Evolutionary conservation across 2,329 filamentous ascomycete genomes (phyloP).

Genomic region (Arthrocladium fulminans): DNA sequence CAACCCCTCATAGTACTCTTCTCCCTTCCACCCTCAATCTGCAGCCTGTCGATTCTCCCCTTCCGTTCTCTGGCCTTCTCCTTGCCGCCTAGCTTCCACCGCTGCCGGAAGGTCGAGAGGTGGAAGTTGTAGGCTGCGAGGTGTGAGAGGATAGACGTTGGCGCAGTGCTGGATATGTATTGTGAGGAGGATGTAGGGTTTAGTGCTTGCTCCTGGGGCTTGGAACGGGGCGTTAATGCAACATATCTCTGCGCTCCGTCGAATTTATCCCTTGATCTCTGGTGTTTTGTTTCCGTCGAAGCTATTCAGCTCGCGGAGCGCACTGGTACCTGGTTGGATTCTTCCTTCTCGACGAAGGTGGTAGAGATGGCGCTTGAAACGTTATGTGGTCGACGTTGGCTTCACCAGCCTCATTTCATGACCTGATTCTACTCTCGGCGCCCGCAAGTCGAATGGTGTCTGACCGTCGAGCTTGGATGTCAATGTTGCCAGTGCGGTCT

Average conservation of each 20-base stretch:
- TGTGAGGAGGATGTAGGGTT: background rate
- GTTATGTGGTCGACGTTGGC: conserved; percentile 4
- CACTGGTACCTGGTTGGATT: no score
- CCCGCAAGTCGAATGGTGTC: conserved; percentile 9
- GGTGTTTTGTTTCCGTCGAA: background rate
- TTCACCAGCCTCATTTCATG: background rate
- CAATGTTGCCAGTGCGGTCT: conserved; percentile 20
- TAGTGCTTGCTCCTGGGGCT: background rate
- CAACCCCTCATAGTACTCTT: conserved; percentile 18
- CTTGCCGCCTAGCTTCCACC: background rate
- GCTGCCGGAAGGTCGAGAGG: conserved; percentile 10
- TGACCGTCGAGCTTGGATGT: conserved; percentile 18
- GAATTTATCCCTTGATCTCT: background rate
- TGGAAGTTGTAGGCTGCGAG: background rate
- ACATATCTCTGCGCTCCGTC: background rate
- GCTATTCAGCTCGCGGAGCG: background rate
- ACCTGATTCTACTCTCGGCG: background rate
- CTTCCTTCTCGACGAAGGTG: background rate
- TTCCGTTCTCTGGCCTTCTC: background rate
- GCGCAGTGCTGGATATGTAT: background rate
- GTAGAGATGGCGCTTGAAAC: conserved; percentile 7
- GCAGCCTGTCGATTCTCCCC: background rate
- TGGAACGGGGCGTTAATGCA: background rate
- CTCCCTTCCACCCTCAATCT: conserved; percentile 17
- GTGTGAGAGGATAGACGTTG: background rate